Evolutionary conservation across 2,329 filamentous ascomycete genomes (phyloP).

Genomic region (Exophiala mesophila): DNA sequence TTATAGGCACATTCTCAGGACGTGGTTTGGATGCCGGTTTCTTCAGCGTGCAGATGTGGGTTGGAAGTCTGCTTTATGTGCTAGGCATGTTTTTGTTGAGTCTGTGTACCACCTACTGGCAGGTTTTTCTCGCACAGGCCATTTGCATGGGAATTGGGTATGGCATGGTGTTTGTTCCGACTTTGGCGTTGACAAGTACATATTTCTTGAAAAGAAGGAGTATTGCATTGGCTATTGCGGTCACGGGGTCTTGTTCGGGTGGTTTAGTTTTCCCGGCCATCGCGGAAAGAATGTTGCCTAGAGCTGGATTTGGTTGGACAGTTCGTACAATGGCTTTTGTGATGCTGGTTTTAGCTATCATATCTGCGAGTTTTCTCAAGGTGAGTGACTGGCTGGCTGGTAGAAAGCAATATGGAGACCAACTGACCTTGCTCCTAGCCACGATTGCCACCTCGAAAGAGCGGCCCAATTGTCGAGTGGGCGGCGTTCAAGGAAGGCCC

Average conservation of each 20-base stretch:
- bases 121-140: conserved; percentile 48
- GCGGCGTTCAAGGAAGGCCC: conserved; percentile 47
- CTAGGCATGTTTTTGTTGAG: conserved; percentile 49
- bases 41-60: conserved; percentile 41
- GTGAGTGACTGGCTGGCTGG: conserved; percentile 35
- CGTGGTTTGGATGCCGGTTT: conserved; percentile 49
- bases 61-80: conserved; percentile 42
- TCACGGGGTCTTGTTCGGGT: conserved; percentile 57
- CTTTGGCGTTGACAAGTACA: conserved; percentile 51
- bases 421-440: conserved; percentile 37
- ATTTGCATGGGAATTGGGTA: conserved; percentile 53
- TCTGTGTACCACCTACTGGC: conserved; percentile 46
- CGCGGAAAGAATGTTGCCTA: conserved; percentile 53
- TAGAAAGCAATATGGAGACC: not conserved
- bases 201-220: conserved; percentile 56
- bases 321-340: conserved; percentile 58
- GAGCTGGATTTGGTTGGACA: conserved; percentile 61
- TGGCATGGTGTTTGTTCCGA: conserved; percentile 52
- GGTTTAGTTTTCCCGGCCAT: conserved; percentile 60
- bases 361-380: conserved; percentile 38
- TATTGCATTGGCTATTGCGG: conserved; percentile 56
- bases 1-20: conserved; percentile 48
- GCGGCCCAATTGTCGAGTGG: conserved; percentile 49
- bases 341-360: conserved; percentile 44
- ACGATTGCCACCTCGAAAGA: conserved; percentile 45